phyloP scores from a whole-genome alignment of 2,329 filamentous ascomycete species.

The Fusarium pseudocircinatum region DNA sequence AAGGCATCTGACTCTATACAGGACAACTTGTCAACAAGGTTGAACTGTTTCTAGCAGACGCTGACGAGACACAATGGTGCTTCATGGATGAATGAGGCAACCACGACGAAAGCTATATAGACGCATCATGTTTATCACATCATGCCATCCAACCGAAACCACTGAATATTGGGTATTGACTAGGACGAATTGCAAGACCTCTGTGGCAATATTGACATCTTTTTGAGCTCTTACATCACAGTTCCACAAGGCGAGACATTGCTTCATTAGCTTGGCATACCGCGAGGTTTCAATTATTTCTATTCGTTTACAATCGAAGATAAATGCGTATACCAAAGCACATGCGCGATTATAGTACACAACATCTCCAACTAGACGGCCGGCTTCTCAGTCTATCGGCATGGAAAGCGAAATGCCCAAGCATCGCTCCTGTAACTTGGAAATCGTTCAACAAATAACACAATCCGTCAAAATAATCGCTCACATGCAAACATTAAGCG shows the following conservation, averaged over 20 bases:
- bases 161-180: neutral
- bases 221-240: neutral
- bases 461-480: slow-evolving; percentile 2
- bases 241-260: neutral
- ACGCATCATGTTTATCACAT: neutral
- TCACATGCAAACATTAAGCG: neutral
- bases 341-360: neutral
- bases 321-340: neutral
- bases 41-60: slow-evolving; percentile 41
- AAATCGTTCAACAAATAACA: slow-evolving; percentile 37
- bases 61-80: slow-evolving; percentile 38
- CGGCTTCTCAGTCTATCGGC: neutral
- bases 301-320: slow-evolving; percentile 6
- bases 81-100: slow-evolving; percentile 36
- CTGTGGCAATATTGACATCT: neutral
- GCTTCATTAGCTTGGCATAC: neutral
- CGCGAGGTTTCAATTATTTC: slow-evolving; percentile 3
- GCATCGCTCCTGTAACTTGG: neutral
- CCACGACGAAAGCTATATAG: neutral
- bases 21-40: slow-evolving; percentile 44
- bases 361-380: neutral
- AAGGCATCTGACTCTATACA: slow-evolving; percentile 26
- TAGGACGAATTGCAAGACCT: neutral
- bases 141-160: neutral
- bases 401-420: neutral